A percentile compares a stretch with the other conserved stretches of the same genome.
Evolutionary conservation across 1,284 basidiomycete genomes (phyloP).

Genomic region (Phellinidium pouzarii): DNA sequence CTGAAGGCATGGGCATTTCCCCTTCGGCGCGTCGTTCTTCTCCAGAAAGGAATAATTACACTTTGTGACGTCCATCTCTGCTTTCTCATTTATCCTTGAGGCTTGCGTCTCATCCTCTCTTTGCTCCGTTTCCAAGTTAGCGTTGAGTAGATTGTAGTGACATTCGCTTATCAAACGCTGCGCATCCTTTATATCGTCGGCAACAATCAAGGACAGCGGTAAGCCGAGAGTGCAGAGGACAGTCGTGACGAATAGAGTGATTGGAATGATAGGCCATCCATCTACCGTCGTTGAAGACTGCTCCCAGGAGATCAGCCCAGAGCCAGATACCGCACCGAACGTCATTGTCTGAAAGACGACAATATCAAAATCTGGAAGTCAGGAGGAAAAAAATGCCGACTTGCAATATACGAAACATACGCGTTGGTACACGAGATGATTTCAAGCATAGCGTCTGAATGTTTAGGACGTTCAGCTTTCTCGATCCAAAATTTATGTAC

Average conservation of each 20-base stretch:
- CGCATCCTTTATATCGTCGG: background rate
- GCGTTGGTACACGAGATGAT: background rate
- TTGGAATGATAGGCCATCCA: background rate
- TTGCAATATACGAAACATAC: background rate
- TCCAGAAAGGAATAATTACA: background rate
- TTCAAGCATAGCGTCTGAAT: background rate
- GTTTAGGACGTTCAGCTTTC: too few species aligned
- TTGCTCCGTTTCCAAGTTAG: background rate
- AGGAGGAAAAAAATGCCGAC: background rate
- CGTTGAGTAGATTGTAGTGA: background rate
- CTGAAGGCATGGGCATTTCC: background rate
- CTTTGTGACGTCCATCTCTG: background rate
- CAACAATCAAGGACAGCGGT: background rate
- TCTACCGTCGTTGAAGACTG: background rate
- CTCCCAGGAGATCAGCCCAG: constrained; percentile 1
- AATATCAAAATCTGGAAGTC: background rate
- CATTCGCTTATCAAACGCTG: background rate
- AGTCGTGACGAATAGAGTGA: background rate
- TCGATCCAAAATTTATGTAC: too few species aligned
- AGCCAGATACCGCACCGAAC: background rate
- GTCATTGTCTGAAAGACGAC: background rate
- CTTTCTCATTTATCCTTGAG: background rate
- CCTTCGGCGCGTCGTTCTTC: background rate
- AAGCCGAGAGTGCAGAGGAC: background rate
- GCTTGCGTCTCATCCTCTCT: background rate